Percentiles rank a stretch among this genome's conserved stretches.
Evolutionary conservation across 805 yeast species (phyloP).

Genomic region (Wickerhamomyces bovis): DNA sequence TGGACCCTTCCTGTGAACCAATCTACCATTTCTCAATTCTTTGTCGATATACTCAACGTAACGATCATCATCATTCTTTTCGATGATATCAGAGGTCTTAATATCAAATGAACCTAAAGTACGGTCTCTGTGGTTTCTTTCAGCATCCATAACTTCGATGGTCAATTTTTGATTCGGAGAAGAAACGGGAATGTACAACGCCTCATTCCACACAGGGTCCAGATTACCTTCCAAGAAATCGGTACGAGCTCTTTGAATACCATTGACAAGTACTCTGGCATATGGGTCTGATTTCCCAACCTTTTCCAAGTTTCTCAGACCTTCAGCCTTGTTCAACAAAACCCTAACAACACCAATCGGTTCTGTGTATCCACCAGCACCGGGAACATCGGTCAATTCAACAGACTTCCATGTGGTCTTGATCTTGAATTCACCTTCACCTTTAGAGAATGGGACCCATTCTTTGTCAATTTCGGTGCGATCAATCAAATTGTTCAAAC

Average conservation of each 20-base stretch:
- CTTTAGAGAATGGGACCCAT: slow-evolving; percentile 68
- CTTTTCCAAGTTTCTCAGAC: slow-evolving; percentile 77
- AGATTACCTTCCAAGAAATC: slow-evolving; percentile 56
- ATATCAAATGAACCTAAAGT: slow-evolving; percentile 80
- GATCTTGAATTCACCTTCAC: slow-evolving; percentile 68
- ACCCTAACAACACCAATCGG: slow-evolving; percentile 92
- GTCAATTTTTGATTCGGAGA: slow-evolving; percentile 78
- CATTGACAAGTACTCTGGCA: slow-evolving; percentile 71
- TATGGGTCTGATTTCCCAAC: slow-evolving; percentile 94
- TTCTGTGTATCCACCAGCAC: slow-evolving; percentile 78
- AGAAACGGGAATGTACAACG: slow-evolving; percentile 74
- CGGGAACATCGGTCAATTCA: slow-evolving; percentile 56
- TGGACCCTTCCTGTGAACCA: slow-evolving; percentile 73
- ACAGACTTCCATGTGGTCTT: slow-evolving; percentile 85
- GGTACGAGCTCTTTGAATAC: slow-evolving; percentile 73
- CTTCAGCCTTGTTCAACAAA: slow-evolving; percentile 60
- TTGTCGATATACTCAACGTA: slow-evolving; percentile 53
- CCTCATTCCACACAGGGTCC: slow-evolving; percentile 82
- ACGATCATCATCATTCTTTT: slow-evolving; percentile 52
- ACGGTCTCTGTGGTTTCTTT: slow-evolving; percentile 72
- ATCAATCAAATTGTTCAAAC: slow-evolving; percentile 59
- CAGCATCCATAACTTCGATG: slow-evolving; percentile 89
- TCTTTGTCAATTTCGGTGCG: slow-evolving; percentile 70
- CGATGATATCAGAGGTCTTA: slow-evolving; percentile 59
- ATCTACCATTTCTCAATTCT: slow-evolving; percentile 50